Evolutionary conservation across 2,329 filamentous ascomycete genomes (phyloP), one percentile per base, ranked within the genome.

Genomic region (Sclerotinia glacialis): DNA sequence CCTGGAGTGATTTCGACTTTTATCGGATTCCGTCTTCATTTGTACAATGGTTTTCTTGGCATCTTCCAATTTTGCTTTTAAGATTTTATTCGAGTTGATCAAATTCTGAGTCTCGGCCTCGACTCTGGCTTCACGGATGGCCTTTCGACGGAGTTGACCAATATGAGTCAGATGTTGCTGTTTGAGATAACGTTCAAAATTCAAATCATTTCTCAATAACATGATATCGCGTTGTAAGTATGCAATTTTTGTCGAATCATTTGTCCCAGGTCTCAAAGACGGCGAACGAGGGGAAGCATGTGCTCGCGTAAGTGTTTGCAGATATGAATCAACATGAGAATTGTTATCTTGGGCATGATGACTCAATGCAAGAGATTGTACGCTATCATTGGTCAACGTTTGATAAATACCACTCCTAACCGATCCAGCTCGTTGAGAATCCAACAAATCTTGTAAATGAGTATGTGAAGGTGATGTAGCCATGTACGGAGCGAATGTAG

Each of bases 101-200:
- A 95, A 79, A 64, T 93, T 92, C 71, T 94, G 90, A 2, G 89
- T 92, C 74, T 95, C 91, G 0, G 91, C 91, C 75, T 94, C 91
- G 0, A 86, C 89, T 1, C 90, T 89, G 9, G 90, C 90, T 76
- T 93, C 89, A 70, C 86, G 86, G 70, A 94, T 86, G 67, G 92
- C 88, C 69, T 88, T 87, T 18, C 90, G 83, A 71, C 91, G 88
- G 52, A 95, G 79, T 73, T 92, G 89, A 0, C 90, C 90, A 74
- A 95, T 93, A 67, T 94, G 90, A 2, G 88, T 85, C 71, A 93
- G 85, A 76, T 94, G 91, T 73, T 95, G 91, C 70, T 92, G 86
- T 75, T 93, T 94, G 73, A 94, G 83, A 77, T 92, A 94, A 34
- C 90, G 84, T 76, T 95, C 92, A 73, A 94, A 95, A 70, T 90